Conservation (phyloP, 208 protist species). For the Crithidia fasciculata region DNA sequence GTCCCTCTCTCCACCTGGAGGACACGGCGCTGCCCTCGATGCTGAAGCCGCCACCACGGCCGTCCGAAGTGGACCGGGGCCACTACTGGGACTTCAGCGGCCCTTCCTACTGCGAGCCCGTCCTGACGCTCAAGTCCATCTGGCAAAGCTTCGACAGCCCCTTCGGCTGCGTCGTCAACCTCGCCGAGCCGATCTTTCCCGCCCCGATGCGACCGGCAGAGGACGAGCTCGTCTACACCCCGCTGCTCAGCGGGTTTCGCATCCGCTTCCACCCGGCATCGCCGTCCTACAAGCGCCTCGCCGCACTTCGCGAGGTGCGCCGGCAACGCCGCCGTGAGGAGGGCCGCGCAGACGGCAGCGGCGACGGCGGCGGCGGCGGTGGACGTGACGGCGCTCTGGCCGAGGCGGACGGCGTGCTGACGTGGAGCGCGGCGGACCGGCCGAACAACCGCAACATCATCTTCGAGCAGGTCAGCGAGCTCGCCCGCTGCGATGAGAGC, state of each 20-base stretch:
- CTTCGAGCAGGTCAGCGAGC: constrained; percentile 71
- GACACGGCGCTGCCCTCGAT: not conserved
- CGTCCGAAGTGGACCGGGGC: constrained; percentile 18
- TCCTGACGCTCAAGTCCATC: constrained; percentile 58
- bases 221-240: constrained; percentile 78
- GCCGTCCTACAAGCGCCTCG: constrained; percentile 54
- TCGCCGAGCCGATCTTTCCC: constrained; percentile 59
- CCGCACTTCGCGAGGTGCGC: constrained; percentile 41
- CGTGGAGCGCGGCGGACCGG: constrained; percentile 77
- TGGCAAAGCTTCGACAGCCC: constrained; percentile 82
- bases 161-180: constrained; percentile 74
- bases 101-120: constrained; percentile 70
- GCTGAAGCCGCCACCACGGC: not conserved
- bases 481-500: constrained; percentile 58
- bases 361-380: not conserved
- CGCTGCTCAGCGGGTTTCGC: constrained; percentile 84
- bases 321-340: constrained; percentile 35
- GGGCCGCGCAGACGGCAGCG: not conserved
- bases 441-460: constrained; percentile 84
- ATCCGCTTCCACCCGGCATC: constrained; percentile 76
- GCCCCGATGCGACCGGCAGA: constrained; percentile 65
- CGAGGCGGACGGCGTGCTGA: constrained; percentile 58
- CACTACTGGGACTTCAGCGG: constrained; percentile 50
- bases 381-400: constrained; percentile 17
- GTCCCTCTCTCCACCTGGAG: constrained; percentile 3